Evolutionary conservation across 2,329 filamentous ascomycete genomes (phyloP).

Genomic region (Daldinia sp.): DNA sequence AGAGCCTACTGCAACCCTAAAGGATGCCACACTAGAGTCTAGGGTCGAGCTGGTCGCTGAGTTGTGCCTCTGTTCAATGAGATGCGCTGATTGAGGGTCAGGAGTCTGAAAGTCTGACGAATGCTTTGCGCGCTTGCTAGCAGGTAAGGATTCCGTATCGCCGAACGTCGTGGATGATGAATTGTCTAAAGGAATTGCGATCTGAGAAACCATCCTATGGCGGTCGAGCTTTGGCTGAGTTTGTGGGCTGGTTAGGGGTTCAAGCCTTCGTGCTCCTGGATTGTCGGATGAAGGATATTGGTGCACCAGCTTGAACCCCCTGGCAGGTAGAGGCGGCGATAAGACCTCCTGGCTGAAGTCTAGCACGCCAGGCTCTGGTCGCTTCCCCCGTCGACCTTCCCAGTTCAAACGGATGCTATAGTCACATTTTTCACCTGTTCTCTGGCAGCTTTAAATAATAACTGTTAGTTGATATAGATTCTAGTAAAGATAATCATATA

Average conservation of each 20-base stretch:
- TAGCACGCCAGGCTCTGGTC: slow-evolving; percentile 56
- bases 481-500: slow-evolving; percentile 15
- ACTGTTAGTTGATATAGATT: slow-evolving; percentile 38
- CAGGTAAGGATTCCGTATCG: slow-evolving; percentile 44
- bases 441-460: slow-evolving; percentile 66
- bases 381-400: slow-evolving; percentile 77
- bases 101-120: slow-evolving; percentile 41
- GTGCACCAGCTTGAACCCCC: slow-evolving; percentile 54
- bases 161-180: slow-evolving; percentile 36
- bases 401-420: slow-evolving; percentile 86
- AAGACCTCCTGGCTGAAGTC: slow-evolving; percentile 48
- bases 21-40: slow-evolving; percentile 46
- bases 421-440: slow-evolving; percentile 79
- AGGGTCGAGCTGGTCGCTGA: slow-evolving; percentile 51
- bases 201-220: slow-evolving; percentile 32
- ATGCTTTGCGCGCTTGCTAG: slow-evolving; percentile 49
- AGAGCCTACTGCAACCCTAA: slow-evolving; percentile 46
- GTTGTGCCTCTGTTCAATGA: slow-evolving; percentile 46
- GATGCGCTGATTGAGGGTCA: slow-evolving; percentile 41
- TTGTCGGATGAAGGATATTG: slow-evolving; percentile 50
- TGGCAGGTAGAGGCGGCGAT: slow-evolving; percentile 48
- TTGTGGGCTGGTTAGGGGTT: slow-evolving; percentile 47
- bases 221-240: slow-evolving; percentile 40
- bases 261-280: slow-evolving; percentile 48
- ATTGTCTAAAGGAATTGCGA: slow-evolving; percentile 41